Percentiles rank a stretch among this genome's conserved stretches.
phyloP scores from a whole-genome alignment of 1,284 basidiomycete species.

The Ustilago trichophora region DNA sequence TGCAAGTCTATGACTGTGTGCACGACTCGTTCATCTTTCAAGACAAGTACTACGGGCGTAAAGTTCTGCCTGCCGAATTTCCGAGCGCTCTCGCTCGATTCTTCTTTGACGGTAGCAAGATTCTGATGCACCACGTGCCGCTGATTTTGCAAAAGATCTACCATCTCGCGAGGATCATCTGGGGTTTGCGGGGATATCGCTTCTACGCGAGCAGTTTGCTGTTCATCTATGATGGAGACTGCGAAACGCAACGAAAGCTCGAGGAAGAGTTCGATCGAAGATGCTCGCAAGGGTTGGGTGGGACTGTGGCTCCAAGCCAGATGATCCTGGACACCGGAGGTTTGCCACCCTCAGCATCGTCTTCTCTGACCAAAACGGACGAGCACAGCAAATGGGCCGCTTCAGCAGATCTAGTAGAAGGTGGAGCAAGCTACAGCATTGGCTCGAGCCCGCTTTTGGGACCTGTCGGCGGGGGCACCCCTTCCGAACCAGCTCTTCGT shows the following conservation, averaged over 20 bases:
- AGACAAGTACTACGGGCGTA: conserved; percentile 96
- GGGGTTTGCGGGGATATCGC: conserved; percentile 86
- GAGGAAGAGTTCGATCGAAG: conserved; percentile 55
- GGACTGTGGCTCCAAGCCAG: conserved; percentile 29
- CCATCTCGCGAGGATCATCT: conserved; percentile 88
- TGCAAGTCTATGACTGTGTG: conserved; percentile 78
- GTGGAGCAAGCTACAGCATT: conserved; percentile 40
- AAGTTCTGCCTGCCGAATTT: conserved; percentile 86
- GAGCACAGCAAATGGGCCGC: conserved; percentile 1
- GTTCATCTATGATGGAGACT: conserved; percentile 96
- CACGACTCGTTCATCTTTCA: conserved; percentile 83
- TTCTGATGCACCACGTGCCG: conserved; percentile 92
- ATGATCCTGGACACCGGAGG: conserved; percentile 12
- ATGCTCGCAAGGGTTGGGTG: conserved; percentile 36
- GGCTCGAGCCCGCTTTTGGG: conserved; percentile 42
- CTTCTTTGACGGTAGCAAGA: conserved; percentile 81
- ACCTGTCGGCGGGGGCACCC: conserved; percentile 23
- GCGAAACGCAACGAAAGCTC: conserved; percentile 77
- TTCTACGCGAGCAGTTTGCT: conserved; percentile 98
- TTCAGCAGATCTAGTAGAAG: conserved; percentile 23
- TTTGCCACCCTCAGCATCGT: not conserved
- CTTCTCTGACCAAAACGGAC: conserved; percentile 6
- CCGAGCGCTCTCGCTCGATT: conserved; percentile 82
- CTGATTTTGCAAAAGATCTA: conserved; percentile 89
- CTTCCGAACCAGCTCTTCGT: conserved; percentile 8